A percentile compares a stretch with the other conserved stretches of the same genome.
phyloP scores from a whole-genome alignment of 495 filamentous ascomycete genomes.

The Neurospora sublineolata region DNA sequence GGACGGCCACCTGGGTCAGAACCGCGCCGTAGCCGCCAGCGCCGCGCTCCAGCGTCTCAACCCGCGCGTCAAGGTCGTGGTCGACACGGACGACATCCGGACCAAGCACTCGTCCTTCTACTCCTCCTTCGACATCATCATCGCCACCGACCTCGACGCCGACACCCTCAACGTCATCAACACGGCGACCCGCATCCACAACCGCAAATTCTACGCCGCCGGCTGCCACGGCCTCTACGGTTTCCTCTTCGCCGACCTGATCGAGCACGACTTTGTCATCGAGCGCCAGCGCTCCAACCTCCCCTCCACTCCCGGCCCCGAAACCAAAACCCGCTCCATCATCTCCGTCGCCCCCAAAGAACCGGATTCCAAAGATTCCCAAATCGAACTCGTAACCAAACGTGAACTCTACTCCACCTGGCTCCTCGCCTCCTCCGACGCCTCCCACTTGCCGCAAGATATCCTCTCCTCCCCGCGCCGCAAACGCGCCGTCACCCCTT shows the following conservation, averaged over 20 bases:
- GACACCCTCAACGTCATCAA: constrained; percentile 65
- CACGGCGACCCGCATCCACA: constrained; percentile 61
- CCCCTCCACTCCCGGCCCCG: constrained; percentile 47
- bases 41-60: constrained; percentile 73
- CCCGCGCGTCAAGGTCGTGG: constrained; percentile 68
- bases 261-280: constrained; percentile 76
- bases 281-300: constrained; percentile 74
- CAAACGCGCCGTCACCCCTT: constrained; percentile 62
- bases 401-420: constrained; percentile 78
- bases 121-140: constrained; percentile 67
- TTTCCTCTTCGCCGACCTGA: constrained; percentile 86
- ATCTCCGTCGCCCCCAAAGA: constrained; percentile 59
- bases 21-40: constrained; percentile 75
- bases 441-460: constrained; percentile 60
- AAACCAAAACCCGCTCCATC: constrained; percentile 68
- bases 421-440: constrained; percentile 57
- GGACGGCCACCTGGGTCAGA: constrained; percentile 58
- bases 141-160: constrained; percentile 81
- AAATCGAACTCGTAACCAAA: constrained; percentile 74
- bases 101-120: constrained; percentile 61
- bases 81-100: constrained; percentile 54
- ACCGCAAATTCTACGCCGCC: constrained; percentile 78
- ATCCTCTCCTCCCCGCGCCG: constrained; percentile 52
- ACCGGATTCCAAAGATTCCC: constrained; percentile 40
- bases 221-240: constrained; percentile 85